These are phyloP conservation scores for Kondoa subrosea DNA, from an alignment of 768 basidiomycete genomes.

Conservation along the genomic window DNA sequence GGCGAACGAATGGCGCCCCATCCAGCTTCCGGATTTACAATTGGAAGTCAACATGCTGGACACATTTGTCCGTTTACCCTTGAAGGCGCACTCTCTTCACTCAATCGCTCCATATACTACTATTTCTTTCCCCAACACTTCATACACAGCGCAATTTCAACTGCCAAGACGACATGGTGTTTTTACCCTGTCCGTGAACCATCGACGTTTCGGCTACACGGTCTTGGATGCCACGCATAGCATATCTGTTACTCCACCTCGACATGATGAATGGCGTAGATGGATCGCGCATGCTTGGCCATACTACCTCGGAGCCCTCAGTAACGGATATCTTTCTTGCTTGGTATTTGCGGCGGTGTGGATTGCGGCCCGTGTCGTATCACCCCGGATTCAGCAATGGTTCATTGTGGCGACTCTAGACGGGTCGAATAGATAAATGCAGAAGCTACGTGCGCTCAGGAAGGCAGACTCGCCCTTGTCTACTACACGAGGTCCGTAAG, in stretches of 20 bases:
- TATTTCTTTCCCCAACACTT: conserved; percentile 14
- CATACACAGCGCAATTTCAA: conserved; percentile 65
- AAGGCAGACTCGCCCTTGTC: too few species aligned
- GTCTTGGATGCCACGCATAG: conserved; percentile 55
- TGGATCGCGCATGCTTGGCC: conserved; percentile 94
- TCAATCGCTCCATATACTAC: neutral
- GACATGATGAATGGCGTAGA: conserved; percentile 87
- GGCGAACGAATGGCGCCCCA: conserved; percentile 50
- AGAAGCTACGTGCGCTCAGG: too few species aligned
- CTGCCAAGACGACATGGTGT: conserved; percentile 93
- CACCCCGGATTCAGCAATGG: too few species aligned
- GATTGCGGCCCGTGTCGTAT: too few species aligned
- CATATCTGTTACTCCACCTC: conserved; percentile 75
- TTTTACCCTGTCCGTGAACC: conserved; percentile 86
- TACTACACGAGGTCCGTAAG: too few species aligned
- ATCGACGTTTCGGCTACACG: conserved; percentile 77
- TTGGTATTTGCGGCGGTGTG: too few species aligned
- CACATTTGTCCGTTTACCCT: conserved; percentile 72
- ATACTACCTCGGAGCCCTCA: conserved; percentile 79
- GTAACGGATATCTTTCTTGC: too few species aligned
- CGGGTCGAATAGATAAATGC: too few species aligned
- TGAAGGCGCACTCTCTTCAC: conserved; percentile 45
- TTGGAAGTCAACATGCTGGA: conserved; percentile 98
- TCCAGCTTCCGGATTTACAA: conserved; percentile 60
- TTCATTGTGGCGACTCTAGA: too few species aligned